Evolutionary conservation across 116 monocot species (phyloP).

Genomic region (Dioscorea cayenensis): DNA sequence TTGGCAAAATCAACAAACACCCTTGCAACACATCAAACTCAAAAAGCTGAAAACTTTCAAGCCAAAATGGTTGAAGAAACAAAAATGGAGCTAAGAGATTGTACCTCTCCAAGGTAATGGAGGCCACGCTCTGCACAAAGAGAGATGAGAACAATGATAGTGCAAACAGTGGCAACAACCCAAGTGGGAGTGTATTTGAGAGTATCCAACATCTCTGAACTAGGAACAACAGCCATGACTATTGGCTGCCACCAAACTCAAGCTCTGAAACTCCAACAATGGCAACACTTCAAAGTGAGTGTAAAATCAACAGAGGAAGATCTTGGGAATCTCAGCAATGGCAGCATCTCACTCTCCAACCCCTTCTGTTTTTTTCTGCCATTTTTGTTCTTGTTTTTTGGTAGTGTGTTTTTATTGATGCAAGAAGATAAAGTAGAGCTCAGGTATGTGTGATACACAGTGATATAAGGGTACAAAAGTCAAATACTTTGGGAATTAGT

Average conservation of each 20-base stretch:
- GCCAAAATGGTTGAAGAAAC: background rate
- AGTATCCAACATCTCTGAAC: slow-evolving; percentile 1
- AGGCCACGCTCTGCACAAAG: slow-evolving; percentile 27
- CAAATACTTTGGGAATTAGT: no score
- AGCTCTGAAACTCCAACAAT: background rate
- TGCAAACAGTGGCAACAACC: slow-evolving; percentile 39
- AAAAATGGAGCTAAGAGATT: background rate
- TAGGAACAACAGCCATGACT: background rate
- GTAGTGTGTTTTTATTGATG: no score
- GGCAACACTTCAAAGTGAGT: background rate
- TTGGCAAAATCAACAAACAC: background rate
- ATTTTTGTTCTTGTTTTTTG: no score
- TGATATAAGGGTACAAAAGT: no score
- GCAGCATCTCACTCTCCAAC: no score
- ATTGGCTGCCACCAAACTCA: background rate
- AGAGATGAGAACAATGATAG: slow-evolving; percentile 34
- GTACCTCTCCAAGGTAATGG: slow-evolving; percentile 28
- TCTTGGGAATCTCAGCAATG: no score
- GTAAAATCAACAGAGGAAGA: no score
- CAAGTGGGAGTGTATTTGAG: slow-evolving; percentile 42
- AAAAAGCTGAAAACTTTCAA: slow-evolving; percentile 1
- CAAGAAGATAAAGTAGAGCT: no score
- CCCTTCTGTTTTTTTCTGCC: no score
- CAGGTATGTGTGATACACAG: no score
- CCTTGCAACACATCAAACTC: background rate